These are phyloP conservation scores for Pseudofabraea citricarpa DNA, from an alignment of 2,329 filamentous ascomycete genomes.

Conservation along the genomic window DNA sequence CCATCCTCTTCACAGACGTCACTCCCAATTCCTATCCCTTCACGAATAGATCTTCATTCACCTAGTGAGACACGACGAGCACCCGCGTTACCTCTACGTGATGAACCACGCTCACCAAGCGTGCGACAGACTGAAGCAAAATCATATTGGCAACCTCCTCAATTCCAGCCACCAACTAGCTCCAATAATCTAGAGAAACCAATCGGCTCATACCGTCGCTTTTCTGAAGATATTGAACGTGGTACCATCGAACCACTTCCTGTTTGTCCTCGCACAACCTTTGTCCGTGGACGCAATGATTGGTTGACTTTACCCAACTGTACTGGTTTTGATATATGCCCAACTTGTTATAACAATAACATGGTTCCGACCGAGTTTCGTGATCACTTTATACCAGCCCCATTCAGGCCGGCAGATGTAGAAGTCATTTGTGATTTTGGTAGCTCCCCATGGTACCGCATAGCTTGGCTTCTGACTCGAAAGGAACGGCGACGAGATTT, in stretches of 20 bases:
- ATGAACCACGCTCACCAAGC: conserved; percentile 9
- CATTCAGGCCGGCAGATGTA: conserved; percentile 50
- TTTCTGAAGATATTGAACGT: conserved; percentile 46
- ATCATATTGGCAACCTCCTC: conserved; percentile 39
- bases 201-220: conserved; percentile 45
- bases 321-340: conserved; percentile 74
- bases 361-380: conserved; percentile 66
- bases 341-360: conserved; percentile 68
- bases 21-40: conserved; percentile 21
- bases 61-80: conserved; percentile 13
- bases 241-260: conserved; percentile 48
- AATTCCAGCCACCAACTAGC: conserved; percentile 36
- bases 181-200: conserved; percentile 31
- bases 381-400: conserved; percentile 58
- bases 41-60: conserved; percentile 12
- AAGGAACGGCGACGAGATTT: conserved; percentile 65
- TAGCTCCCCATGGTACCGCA: conserved; percentile 70
- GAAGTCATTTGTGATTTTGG: conserved; percentile 75
- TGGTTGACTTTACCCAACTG: conserved; percentile 76
- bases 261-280: conserved; percentile 63
- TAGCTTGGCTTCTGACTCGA: conserved; percentile 76
- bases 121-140: conserved; percentile 6
- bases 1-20: conserved; percentile 7
- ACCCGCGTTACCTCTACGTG: conserved; percentile 13
- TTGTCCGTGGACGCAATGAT: conserved; percentile 61